A percentile compares a stretch with the other conserved stretches of the same genome.
These are phyloP conservation scores for Neospermospora avenae DNA, from an alignment of 2,329 filamentous ascomycete genomes.

Conservation along the genomic window DNA sequence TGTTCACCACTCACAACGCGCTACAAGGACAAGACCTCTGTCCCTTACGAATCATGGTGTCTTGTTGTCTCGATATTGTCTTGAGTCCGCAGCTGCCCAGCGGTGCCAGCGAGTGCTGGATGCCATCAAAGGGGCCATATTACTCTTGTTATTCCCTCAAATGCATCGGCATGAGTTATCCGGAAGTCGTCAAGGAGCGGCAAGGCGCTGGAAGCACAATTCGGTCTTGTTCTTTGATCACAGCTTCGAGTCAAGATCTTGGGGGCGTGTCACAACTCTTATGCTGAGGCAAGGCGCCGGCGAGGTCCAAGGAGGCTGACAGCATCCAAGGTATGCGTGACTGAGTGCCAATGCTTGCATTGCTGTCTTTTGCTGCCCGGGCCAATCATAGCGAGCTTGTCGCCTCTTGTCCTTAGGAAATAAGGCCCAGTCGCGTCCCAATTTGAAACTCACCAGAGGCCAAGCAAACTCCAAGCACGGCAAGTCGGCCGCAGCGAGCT, in stretches of 20 bases:
- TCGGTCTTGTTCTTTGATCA: not conserved
- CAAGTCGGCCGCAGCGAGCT: conserved; percentile 1
- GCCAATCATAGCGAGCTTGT: not conserved
- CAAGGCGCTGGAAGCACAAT: not conserved
- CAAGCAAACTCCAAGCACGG: conserved; percentile 5
- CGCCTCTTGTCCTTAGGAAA: not conserved
- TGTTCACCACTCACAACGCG: not conserved
- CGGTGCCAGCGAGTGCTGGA: not conserved
- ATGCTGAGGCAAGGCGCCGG: not conserved
- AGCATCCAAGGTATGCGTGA: not conserved
- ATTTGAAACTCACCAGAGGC: conserved; percentile 2
- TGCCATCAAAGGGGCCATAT: not conserved
- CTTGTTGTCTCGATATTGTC: not conserved
- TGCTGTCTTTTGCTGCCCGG: not conserved
- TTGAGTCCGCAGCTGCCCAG: not conserved
- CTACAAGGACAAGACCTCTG: not conserved
- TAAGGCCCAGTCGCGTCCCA: not conserved
- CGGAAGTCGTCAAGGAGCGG: not conserved
- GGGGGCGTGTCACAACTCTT: not conserved
- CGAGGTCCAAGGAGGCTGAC: conserved; percentile 1
- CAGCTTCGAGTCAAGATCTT: conserved; percentile 1
- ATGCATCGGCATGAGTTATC: not conserved
- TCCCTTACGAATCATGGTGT: not conserved
- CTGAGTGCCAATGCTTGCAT: conserved; percentile 7
- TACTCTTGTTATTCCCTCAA: not conserved